Evolutionary conservation across 2,329 filamentous ascomycete genomes (phyloP).

Genomic region (Aspergillus uvarum): DNA sequence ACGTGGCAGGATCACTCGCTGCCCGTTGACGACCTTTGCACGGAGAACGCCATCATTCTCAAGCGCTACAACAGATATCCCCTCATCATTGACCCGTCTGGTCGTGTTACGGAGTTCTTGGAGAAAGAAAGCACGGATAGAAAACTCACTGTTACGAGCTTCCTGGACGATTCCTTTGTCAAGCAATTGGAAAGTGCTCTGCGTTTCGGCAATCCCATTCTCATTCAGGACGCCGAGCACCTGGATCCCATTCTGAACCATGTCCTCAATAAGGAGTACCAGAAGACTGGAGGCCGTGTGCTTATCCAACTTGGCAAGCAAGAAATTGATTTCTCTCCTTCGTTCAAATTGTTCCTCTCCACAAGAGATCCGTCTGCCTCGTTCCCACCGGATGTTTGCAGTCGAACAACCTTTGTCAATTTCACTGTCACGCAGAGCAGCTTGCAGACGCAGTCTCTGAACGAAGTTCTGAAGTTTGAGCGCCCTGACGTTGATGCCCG

Average conservation of each 20-base stretch:
- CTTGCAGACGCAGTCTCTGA: constrained; percentile 94
- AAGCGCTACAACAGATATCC: constrained; percentile 98
- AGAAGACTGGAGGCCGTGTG: constrained; percentile 95
- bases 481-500: constrained; percentile 95
- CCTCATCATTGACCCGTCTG: constrained; percentile 96
- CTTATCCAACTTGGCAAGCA: constrained; percentile 98
- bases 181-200: constrained; percentile 97
- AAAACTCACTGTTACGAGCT: constrained; percentile 93
- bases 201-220: constrained; percentile 95
- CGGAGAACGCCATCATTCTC: constrained; percentile 95
- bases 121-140: constrained; percentile 93
- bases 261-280: constrained; percentile 98
- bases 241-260: constrained; percentile 97
- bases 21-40: constrained; percentile 95
- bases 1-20: constrained; percentile 92
- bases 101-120: constrained; percentile 89
- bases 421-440: constrained; percentile 99
- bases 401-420: constrained; percentile 97
- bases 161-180: constrained; percentile 95
- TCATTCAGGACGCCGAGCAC: constrained; percentile 97
- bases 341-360: constrained; percentile 92
- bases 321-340: constrained; percentile 97
- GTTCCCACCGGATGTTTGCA: constrained; percentile 96
- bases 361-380: constrained; percentile 94
- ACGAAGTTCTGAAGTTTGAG: constrained; percentile 96